Evolutionary conservation across 2,329 filamentous ascomycete genomes (phyloP), one percentile per base, ranked within the genome.

Genomic region (Berkeleyomyces basicola): DNA sequence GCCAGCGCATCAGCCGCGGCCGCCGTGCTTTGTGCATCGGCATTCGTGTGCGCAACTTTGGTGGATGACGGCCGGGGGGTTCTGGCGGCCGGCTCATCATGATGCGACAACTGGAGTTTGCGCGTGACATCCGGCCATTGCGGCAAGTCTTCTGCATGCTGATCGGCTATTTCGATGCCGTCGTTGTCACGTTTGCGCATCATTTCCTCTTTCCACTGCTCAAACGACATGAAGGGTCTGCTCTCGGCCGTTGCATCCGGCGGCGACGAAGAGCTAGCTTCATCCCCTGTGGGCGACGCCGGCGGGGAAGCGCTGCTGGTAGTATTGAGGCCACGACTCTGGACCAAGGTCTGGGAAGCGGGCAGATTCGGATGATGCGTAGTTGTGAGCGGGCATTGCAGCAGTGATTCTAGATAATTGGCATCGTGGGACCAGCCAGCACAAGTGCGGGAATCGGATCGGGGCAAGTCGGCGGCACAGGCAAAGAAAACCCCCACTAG

Each of bases 161-260:
- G 7, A 11, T 63, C 47, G 33, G n/a, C 7, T 16, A 39, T 16
- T 11, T 58, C 43, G 11, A 36, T 10, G 6, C 60, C 60, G 3
- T 55, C 58, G n/a, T 55, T 37, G 31, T 47, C 31, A 6, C 57
- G 60, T 43, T 62, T 61, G 37, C 23, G 58, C 46, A 62, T 40
- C 57, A 64, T 64, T 16, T 59, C 42, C 4, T 62, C 60, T 39
- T 64, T 64, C 63, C 63, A 64, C 44, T 64, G 37, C n/a, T 64
- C 63, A 39, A 64, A 64, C 2, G 63, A 55, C 33, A 62, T 47
- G 31, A 64, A 62, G 0, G 57, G 33, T 31, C 43, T 36, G 16
- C 10, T 36, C 23, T 44, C 58, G 33, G 36, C 31, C 2, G 7
- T n/a, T 4, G 6, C 14, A 4, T 55, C 33, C n/a, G 51, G 6